Percentiles rank a stretch among this genome's conserved stretches.
Evolutionary conservation across 768 basidiomycete species (phyloP).

Genomic region (Mycena pura): DNA sequence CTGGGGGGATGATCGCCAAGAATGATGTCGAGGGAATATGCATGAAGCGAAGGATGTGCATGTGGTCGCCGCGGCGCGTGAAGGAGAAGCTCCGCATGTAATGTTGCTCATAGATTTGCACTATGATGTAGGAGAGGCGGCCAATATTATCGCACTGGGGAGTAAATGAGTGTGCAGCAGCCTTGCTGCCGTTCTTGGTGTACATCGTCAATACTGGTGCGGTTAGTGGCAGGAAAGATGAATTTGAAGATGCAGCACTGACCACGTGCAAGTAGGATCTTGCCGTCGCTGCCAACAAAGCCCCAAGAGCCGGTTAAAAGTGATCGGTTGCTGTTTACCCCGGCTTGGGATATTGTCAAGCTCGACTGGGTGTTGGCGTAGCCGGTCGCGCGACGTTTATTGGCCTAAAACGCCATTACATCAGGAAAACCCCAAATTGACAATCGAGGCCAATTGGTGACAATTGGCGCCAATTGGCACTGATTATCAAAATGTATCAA

Average conservation of each 20-base stretch:
- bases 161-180: not conserved
- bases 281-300: too few species aligned
- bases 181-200: not conserved
- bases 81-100: not conserved
- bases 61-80: not conserved
- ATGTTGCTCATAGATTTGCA: not conserved
- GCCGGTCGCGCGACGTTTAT: too few species aligned
- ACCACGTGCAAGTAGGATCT: not conserved
- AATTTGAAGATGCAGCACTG: not conserved
- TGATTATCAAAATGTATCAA: too few species aligned
- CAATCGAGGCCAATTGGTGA: too few species aligned
- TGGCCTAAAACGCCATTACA: too few species aligned
- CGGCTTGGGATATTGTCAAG: too few species aligned
- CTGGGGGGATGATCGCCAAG: not conserved
- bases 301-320: too few species aligned
- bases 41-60: not conserved
- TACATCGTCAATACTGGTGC: conserved; percentile 6
- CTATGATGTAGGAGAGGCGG: not conserved
- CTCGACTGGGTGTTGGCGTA: too few species aligned
- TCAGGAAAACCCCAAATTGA: too few species aligned
- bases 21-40: not conserved
- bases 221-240: too few species aligned
- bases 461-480: too few species aligned
- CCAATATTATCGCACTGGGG: not conserved
- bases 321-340: too few species aligned